These are phyloP conservation scores for Citrus cavaleriei DNA, from an alignment of 345 rosid genomes.

Conservation along the genomic window DNA sequence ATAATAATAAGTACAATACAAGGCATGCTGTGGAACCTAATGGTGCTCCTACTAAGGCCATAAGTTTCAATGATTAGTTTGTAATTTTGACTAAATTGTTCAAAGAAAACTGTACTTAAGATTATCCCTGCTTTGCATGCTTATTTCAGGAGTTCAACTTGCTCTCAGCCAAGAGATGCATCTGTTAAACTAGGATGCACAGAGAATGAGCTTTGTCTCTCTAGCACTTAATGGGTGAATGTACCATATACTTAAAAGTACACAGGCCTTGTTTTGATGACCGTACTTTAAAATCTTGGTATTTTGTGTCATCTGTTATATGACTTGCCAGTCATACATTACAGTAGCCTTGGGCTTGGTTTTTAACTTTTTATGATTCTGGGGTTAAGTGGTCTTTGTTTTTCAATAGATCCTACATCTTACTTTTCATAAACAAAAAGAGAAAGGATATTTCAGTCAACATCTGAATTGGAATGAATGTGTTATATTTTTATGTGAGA, in stretches of 20 bases:
- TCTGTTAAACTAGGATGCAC: background rate
- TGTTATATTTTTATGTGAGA: background rate
- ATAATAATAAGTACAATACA: background rate
- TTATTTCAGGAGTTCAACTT: background rate
- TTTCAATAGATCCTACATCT: background rate
- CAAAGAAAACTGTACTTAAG: background rate
- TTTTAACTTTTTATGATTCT: background rate
- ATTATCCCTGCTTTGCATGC: background rate
- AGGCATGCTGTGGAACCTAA: background rate
- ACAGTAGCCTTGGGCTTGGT: background rate
- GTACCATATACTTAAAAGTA: background rate
- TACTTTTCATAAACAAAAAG: background rate
- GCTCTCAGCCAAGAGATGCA: background rate
- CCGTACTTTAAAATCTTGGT: background rate
- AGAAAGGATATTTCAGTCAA: background rate
- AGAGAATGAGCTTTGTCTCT: background rate
- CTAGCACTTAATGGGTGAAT: background rate
- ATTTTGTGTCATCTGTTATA: background rate
- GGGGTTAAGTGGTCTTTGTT: background rate
- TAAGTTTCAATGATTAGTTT: background rate
- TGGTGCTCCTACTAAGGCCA: background rate
- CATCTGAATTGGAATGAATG: background rate
- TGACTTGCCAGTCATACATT: background rate
- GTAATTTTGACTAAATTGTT: background rate
- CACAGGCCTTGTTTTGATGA: background rate